Conservation (phyloP, 805 yeast genomes). For the Saccharomycopsis lassenensis region DNA sequence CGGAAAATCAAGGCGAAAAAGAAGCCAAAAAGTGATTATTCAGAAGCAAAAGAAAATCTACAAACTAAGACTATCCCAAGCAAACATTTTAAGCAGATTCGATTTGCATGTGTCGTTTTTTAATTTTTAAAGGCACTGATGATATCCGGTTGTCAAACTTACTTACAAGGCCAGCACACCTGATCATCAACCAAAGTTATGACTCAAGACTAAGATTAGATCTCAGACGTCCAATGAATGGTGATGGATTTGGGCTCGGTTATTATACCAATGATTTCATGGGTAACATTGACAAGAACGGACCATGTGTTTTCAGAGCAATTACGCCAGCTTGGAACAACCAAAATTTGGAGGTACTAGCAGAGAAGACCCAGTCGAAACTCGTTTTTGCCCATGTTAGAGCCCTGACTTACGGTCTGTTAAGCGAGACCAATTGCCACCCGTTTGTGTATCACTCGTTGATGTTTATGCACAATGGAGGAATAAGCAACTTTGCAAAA, state of each 20-base stretch:
- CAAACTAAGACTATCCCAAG: neutral
- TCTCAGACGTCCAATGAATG: conserved; percentile 84
- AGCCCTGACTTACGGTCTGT: conserved; percentile 90
- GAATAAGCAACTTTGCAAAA: conserved; percentile 56
- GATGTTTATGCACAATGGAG: conserved; percentile 98
- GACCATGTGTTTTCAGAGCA: conserved; percentile 90
- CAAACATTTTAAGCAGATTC: neutral
- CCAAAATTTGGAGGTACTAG: conserved; percentile 72
- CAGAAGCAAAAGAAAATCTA: neutral
- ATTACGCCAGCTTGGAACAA: conserved; percentile 99
- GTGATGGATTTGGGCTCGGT: conserved; percentile 98
- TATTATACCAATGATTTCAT: conserved; percentile 58
- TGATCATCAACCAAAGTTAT: conserved; percentile 91
- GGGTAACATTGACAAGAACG: conserved; percentile 36
- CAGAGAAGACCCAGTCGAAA: conserved; percentile 76
- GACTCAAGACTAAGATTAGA: conserved; percentile 84
- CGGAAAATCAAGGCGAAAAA: neutral
- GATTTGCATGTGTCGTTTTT: conserved; percentile 81
- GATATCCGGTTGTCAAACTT: conserved; percentile 78
- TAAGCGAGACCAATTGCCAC: conserved; percentile 93
- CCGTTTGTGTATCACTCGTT: conserved; percentile 82
- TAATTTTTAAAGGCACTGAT: conserved; percentile 82
- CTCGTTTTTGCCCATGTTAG: conserved; percentile 92
- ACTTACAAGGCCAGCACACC: conserved; percentile 90
- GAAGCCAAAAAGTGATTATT: neutral